phyloP scores from a whole-genome alignment of 768 basidiomycete species.

The Serendipita indica region DNA sequence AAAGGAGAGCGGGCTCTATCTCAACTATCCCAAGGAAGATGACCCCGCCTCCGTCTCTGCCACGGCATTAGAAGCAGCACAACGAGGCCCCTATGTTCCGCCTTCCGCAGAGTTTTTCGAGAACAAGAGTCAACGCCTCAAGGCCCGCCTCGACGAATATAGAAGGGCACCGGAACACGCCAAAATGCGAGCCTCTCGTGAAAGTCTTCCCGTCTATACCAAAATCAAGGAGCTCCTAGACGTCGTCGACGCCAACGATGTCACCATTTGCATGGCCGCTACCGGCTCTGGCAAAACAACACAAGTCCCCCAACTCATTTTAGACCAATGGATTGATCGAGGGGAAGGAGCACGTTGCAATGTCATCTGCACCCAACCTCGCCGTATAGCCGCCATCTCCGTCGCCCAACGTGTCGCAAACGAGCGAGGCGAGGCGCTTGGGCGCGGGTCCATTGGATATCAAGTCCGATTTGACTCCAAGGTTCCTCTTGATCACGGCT shows the following conservation, averaged over 20 bases:
- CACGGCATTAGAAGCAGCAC: constrained; percentile 12
- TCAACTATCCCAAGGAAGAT: constrained; percentile 34
- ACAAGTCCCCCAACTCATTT: constrained; percentile 81
- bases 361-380: constrained; percentile 84
- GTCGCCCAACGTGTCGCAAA: constrained; percentile 83
- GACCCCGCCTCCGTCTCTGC: constrained; percentile 19
- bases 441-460: constrained; percentile 61
- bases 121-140: constrained; percentile 44
- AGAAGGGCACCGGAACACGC: constrained; percentile 42
- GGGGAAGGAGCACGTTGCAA: constrained; percentile 79
- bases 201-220: constrained; percentile 59
- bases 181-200: constrained; percentile 51
- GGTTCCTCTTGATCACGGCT: constrained; percentile 63
- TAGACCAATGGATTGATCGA: constrained; percentile 65
- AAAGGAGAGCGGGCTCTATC: constrained; percentile 46
- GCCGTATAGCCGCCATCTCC: constrained; percentile 79
- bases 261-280: constrained; percentile 78
- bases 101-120: constrained; percentile 20
- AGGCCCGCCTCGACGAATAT: constrained; percentile 41
- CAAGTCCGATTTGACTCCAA: constrained; percentile 84
- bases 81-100: constrained; percentile 9
- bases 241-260: constrained; percentile 61
- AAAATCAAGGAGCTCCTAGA: constrained; percentile 49
- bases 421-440: constrained; percentile 63
- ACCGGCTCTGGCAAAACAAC: constrained; percentile 93